A percentile compares a stretch with the other conserved stretches of the same genome.
Conservation (phyloP, 345 rosid genomes). For the Populus deltoides region DNA sequence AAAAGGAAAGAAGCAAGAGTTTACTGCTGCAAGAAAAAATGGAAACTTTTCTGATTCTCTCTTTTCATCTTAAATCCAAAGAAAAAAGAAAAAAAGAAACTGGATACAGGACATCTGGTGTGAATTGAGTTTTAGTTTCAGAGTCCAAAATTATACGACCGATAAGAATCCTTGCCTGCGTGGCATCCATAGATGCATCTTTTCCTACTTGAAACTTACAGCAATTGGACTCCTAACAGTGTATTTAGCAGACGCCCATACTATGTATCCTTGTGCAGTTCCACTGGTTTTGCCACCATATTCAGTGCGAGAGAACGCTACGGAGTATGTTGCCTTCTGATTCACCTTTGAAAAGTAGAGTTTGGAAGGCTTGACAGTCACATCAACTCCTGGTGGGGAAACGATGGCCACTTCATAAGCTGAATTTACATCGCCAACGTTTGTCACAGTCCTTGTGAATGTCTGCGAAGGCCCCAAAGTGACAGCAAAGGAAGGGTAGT, state of each 20-base stretch:
- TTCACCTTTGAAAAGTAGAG: slow-evolving; percentile 34
- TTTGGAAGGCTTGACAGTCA: slow-evolving; percentile 35
- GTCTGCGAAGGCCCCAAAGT: slow-evolving; percentile 40
- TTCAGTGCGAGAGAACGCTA: slow-evolving; percentile 24
- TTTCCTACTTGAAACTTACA: slow-evolving; percentile 24
- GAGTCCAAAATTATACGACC: not conserved
- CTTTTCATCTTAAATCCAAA: too few species aligned
- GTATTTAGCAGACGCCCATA: slow-evolving; percentile 36
- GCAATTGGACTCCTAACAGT: slow-evolving; percentile 46
- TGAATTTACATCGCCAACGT: slow-evolving; percentile 40
- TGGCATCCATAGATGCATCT: not conserved
- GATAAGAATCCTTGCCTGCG: slow-evolving; percentile 3
- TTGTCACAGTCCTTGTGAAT: slow-evolving; percentile 42
- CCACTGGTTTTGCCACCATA: slow-evolving; percentile 3
- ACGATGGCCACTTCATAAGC: slow-evolving; percentile 18
- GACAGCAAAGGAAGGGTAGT: slow-evolving; percentile 48
- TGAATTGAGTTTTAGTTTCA: not conserved
- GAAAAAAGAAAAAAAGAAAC: too few species aligned
- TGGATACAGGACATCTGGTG: too few species aligned
- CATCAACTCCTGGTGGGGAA: slow-evolving; percentile 34
- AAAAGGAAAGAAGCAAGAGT: not conserved
- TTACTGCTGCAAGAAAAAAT: not conserved
- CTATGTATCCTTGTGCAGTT: slow-evolving; percentile 36
- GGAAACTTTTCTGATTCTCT: too few species aligned
- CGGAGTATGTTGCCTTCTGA: slow-evolving; percentile 37